phyloP scores from a whole-genome alignment of 257 asterid genomes.

The Primulina tabacum region DNA sequence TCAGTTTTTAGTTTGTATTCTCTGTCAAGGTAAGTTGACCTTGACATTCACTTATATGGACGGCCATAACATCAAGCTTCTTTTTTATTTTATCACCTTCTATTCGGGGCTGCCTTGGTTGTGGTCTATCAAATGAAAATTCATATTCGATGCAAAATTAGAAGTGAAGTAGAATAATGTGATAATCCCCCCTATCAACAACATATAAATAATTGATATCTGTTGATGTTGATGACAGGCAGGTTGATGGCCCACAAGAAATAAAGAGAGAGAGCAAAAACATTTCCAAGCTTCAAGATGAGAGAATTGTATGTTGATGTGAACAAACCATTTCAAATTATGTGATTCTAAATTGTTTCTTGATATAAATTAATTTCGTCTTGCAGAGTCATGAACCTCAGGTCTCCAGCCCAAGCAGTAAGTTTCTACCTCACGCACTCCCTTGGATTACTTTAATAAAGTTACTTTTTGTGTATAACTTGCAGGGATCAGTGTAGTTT shows the following conservation, averaged over 20 bases:
- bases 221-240: conserved; percentile 41
- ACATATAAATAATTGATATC: too few species aligned
- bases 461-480: conserved; percentile 20
- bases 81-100: neutral
- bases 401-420: conserved; percentile 47
- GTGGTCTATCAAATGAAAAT: neutral
- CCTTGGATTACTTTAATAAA: conserved; percentile 22
- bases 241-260: conserved; percentile 35
- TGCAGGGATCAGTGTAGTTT: neutral
- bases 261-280: conserved; percentile 29
- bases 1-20: neutral
- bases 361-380: conserved; percentile 18
- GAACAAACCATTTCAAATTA: conserved; percentile 8
- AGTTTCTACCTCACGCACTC: conserved; percentile 33
- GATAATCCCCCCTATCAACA: too few species aligned
- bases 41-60: neutral
- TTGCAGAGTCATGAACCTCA: conserved; percentile 49
- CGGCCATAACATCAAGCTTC: neutral
- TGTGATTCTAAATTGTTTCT: conserved; percentile 16
- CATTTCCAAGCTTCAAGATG: conserved; percentile 30
- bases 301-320: conserved; percentile 43
- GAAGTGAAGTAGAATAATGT: too few species aligned
- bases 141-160: neutral
- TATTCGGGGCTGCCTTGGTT: neutral
- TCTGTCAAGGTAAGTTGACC: neutral